phyloP scores from a whole-genome alignment of 306 rosid genomes.

The Dryas octopetala region DNA sequence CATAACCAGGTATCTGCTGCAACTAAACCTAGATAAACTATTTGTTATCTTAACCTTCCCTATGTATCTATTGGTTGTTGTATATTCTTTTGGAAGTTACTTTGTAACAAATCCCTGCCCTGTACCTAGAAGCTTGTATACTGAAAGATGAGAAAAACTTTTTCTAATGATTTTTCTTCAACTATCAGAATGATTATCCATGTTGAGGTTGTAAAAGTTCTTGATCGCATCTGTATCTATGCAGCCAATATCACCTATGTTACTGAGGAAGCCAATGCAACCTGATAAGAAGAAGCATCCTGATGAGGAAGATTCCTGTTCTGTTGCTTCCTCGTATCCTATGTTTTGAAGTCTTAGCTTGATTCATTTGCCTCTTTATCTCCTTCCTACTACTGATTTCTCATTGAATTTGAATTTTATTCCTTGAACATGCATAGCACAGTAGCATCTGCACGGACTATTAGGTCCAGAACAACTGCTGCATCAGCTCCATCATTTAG shows the following conservation, averaged over 20 bases:
- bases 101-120: not conserved
- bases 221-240: constrained; percentile 20
- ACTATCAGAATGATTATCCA: not conserved
- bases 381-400: constrained; percentile 14
- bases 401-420: constrained; percentile 28
- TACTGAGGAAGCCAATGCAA: constrained; percentile 66
- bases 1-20: constrained; percentile 64
- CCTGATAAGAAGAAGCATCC: constrained; percentile 82
- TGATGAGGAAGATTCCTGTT: constrained; percentile 90
- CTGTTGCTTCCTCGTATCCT: constrained; percentile 85
- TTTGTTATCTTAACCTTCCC: not conserved
- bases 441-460: constrained; percentile 45
- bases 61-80: not conserved
- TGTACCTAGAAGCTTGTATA: not conserved
- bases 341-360: constrained; percentile 26
- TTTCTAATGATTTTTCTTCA: not conserved
- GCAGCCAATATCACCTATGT: constrained; percentile 63
- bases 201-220: constrained; percentile 1
- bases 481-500: constrained; percentile 82
- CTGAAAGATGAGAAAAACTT: not conserved
- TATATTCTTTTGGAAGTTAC: not conserved
- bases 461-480: constrained; percentile 52
- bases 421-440: constrained; percentile 55
- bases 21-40: not conserved
- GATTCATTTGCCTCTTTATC: not conserved